Evolutionary conservation across 129 eudicot genomes (phyloP), one percentile per base, ranked within the genome.

Genomic region (Solidago caesia): DNA sequence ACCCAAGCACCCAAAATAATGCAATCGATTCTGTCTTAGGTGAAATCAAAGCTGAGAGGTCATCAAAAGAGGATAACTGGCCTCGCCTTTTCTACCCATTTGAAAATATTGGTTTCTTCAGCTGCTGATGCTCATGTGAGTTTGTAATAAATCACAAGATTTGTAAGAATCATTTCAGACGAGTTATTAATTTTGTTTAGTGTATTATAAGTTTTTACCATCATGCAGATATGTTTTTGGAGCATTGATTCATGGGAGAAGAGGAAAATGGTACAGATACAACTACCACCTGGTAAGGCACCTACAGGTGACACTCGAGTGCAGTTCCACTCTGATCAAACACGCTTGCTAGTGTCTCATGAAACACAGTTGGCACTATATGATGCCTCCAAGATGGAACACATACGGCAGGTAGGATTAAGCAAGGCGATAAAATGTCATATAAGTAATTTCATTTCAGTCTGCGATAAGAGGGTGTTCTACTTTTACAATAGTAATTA

Each of bases 171-270:
- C 39, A 29, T 29, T 29, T 29, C 1, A 1, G n/a, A 1, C 2
- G 39, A 29, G 39, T 29, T 10, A 9, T 46, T 2, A 67, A 70
- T n/a, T n/a, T 8, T 55, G 53, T 13, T 41, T 8, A 16, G n/a
- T 39, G 27, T 73, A 46, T 7, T 14, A 42, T 29, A 15, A 42
- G 11, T 2, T 42, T 67, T 14, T 53, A 51, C 27, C 21, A 63
- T 62, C 77, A 60, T 60, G 76, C 84, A 92, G 97, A 82, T 92
- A 21, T 85, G 89, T 80, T 67, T 85, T 25, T 92, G 97, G 97
- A 92, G 96, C 87, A 92, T 85, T 71, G 97, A 89, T 75, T 75
- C 89, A 9, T 92, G 97, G 97, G 96, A 92, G 81, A 92, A 87
- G 85, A 87, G 86, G 71, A 92, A 80, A 41, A 46, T 86, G 46